A percentile compares a stretch with the other conserved stretches of the same genome.
Evolutionary conservation across 495 filamentous ascomycete species (phyloP).

Genomic region (Chaetomidium leptoderma): DNA sequence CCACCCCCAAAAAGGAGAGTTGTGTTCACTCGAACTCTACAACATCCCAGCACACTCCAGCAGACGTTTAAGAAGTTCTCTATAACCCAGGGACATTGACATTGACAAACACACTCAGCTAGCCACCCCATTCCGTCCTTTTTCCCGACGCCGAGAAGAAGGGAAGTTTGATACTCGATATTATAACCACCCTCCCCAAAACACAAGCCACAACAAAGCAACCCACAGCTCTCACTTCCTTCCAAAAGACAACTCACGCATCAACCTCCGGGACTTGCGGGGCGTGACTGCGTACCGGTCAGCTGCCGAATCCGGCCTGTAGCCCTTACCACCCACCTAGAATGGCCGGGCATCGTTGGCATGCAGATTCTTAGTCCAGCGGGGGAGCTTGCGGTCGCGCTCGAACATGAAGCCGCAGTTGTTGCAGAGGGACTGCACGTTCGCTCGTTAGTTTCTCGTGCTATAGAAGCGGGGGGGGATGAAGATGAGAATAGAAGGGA

Average conservation of each 20-base stretch:
- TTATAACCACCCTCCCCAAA: no score
- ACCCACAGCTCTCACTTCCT: background rate
- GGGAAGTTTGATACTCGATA: no score
- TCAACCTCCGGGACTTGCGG: slow-evolving; percentile 4
- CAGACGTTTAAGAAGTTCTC: no score
- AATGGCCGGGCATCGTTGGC: slow-evolving; percentile 36
- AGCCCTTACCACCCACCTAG: slow-evolving; percentile 25
- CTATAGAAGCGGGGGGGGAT: no score
- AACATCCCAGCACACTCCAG: no score
- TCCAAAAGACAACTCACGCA: slow-evolving; percentile 4
- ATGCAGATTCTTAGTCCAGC: slow-evolving; percentile 79
- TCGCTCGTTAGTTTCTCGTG: slow-evolving; percentile 12
- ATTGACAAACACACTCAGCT: no score
- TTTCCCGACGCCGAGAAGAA: no score
- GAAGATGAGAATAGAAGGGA: background rate
- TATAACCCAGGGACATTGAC: no score
- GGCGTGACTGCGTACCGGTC: background rate
- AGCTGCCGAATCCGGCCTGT: background rate
- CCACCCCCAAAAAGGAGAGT: no score
- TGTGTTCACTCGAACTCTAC: no score
- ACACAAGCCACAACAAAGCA: no score
- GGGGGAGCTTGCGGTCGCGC: slow-evolving; percentile 76
- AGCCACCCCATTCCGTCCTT: no score
- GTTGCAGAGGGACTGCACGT: slow-evolving; percentile 74
- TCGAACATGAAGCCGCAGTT: slow-evolving; percentile 91